Percentiles rank a stretch among this genome's conserved stretches.
Evolutionary conservation across 495 filamentous ascomycete genomes (phyloP).

Genomic region (Aspergillus indologenus): DNA sequence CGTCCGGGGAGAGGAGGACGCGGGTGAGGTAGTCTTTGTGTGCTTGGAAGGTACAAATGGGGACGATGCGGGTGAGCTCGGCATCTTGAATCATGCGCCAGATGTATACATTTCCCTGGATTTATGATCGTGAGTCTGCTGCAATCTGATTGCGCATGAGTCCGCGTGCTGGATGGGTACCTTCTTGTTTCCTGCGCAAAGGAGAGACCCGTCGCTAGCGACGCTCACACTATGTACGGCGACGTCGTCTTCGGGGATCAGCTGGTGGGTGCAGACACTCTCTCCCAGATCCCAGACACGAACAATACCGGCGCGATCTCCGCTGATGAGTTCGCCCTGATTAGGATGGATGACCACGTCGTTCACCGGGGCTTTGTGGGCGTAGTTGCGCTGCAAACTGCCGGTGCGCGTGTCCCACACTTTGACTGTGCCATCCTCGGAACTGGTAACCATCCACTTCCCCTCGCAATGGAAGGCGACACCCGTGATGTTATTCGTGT

Average conservation of each 20-base stretch:
- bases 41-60: conserved; percentile 87
- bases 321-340: conserved; percentile 95
- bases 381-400: conserved; percentile 86
- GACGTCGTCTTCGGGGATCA: conserved; percentile 94
- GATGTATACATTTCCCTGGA: conserved; percentile 90
- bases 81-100: conserved; percentile 85
- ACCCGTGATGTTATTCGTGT: conserved; percentile 92
- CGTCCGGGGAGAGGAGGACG: conserved; percentile 92
- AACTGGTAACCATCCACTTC: conserved; percentile 99
- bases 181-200: conserved; percentile 93
- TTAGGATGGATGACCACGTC: conserved; percentile 96
- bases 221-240: conserved; percentile 92
- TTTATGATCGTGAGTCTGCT: not conserved
- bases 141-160: not conserved
- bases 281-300: conserved; percentile 95
- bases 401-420: conserved; percentile 96
- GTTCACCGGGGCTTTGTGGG: conserved; percentile 81
- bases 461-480: conserved; percentile 97
- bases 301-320: conserved; percentile 89
- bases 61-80: conserved; percentile 83
- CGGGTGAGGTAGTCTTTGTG: conserved; percentile 94
- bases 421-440: conserved; percentile 95
- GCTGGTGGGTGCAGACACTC: conserved; percentile 93
- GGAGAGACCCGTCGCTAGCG: conserved; percentile 86
- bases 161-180: conserved; percentile 41